Conservation (phyloP, 768 basidiomycete genomes). For the Sarcomyxa edulis region DNA sequence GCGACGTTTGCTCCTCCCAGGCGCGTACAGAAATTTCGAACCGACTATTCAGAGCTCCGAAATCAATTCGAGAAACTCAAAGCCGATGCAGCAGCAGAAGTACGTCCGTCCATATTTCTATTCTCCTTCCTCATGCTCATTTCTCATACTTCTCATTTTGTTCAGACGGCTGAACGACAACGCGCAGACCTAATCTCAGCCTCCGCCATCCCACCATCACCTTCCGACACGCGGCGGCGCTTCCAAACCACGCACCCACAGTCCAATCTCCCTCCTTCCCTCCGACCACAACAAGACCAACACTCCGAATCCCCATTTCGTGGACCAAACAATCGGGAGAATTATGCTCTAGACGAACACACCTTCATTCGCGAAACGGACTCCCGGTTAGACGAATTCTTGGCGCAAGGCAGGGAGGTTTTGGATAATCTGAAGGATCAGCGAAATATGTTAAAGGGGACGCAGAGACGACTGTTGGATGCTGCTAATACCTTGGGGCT, state of each 20-base stretch:
- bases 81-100: constrained; percentile 45
- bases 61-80: constrained; percentile 79
- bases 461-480: constrained; percentile 77
- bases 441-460: constrained; percentile 91
- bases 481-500: constrained; percentile 93
- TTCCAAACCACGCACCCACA: constrained; percentile 43
- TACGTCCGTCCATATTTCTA: constrained; percentile 19
- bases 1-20: too few relatives aligned
- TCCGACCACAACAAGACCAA: constrained; percentile 32
- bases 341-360: constrained; percentile 83
- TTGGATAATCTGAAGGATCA: constrained; percentile 92
- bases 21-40: constrained; percentile 88
- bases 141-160: not conserved
- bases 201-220: constrained; percentile 7
- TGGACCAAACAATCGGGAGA: constrained; percentile 54
- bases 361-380: constrained; percentile 84
- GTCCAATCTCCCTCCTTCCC: constrained; percentile 45
- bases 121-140: not conserved
- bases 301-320: constrained; percentile 84
- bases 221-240: constrained; percentile 61
- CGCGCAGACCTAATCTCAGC: constrained; percentile 61
- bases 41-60: constrained; percentile 81
- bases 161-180: constrained; percentile 53
- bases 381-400: constrained; percentile 78
- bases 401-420: constrained; percentile 89